A percentile compares a stretch with the other conserved stretches of the same genome.
Evolutionary conservation across 257 asterid genomes (phyloP).

Genomic region (Ballota nigra): DNA sequence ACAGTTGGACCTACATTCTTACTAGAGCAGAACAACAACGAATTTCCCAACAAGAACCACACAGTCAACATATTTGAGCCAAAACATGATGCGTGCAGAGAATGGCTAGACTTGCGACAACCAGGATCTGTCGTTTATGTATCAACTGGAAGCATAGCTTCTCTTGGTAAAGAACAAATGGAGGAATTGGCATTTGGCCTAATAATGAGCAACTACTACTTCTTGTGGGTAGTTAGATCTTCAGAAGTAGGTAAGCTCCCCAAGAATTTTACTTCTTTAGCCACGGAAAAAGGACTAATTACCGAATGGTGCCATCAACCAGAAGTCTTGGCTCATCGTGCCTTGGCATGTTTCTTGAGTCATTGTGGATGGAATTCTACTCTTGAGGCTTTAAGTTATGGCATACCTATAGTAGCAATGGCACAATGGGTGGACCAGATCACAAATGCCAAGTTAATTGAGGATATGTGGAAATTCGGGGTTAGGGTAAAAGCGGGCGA

Average conservation of each 20-base stretch:
- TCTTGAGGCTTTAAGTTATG: conserved; percentile 33
- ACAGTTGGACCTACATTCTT: conserved; percentile 35
- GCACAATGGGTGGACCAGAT: conserved; percentile 35
- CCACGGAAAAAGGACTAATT: conserved; percentile 26
- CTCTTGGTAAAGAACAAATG: conserved; percentile 33
- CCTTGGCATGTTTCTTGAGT: conserved; percentile 38
- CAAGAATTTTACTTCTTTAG: conserved; percentile 2
- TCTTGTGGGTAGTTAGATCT: conserved; percentile 43
- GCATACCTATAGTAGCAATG: conserved; percentile 38
- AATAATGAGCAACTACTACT: conserved; percentile 15
- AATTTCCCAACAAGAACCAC: conserved; percentile 11
- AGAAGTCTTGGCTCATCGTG: conserved; percentile 34
- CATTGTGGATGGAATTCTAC: conserved; percentile 53
- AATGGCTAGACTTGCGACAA: conserved; percentile 30
- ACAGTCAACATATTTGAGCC: conserved; percentile 28
- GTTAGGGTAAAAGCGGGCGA: conserved; percentile 16
- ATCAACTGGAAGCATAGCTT: conserved; percentile 34
- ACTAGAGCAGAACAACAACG: background rate
- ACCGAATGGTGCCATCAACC: conserved; percentile 46
- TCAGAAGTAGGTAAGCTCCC: conserved; percentile 40
- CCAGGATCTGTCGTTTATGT: conserved; percentile 27
- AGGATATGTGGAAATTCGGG: conserved; percentile 44
- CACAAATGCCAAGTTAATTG: conserved; percentile 31
- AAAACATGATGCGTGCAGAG: conserved; percentile 13
- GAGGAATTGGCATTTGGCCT: conserved; percentile 40